Evolutionary conservation across 768 basidiomycete species (phyloP).

Genomic region (Tricholoma terreum): DNA sequence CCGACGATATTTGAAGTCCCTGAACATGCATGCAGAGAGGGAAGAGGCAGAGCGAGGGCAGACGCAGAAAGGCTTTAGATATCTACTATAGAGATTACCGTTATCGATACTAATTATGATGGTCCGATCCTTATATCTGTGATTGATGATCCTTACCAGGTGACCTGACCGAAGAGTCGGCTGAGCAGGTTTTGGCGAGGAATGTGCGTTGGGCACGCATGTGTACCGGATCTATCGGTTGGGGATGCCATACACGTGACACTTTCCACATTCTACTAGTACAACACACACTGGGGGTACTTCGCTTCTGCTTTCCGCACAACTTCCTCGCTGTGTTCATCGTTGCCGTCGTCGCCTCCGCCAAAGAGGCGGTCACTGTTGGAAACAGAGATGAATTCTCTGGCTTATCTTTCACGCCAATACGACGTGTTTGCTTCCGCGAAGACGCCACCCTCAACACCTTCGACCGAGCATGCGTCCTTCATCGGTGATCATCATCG

Average conservation of each 20-base stretch:
- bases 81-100: slow-evolving; percentile 35
- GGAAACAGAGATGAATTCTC: slow-evolving; percentile 64
- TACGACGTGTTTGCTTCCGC: slow-evolving; percentile 72
- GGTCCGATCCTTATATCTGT: too few species aligned
- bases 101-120: too few species aligned
- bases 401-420: slow-evolving; percentile 77
- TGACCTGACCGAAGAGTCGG: too few species aligned
- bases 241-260: slow-evolving; percentile 1
- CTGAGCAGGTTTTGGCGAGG: too few species aligned
- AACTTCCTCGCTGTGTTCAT: not conserved
- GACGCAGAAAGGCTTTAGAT: slow-evolving; percentile 43
- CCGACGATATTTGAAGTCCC: slow-evolving; percentile 33
- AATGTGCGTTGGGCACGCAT: not conserved
- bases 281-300: too few species aligned
- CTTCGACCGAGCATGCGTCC: slow-evolving; percentile 35
- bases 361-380: slow-evolving; percentile 5
- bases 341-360: not conserved
- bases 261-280: not conserved
- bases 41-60: slow-evolving; percentile 13
- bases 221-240: not conserved
- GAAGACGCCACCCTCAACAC: slow-evolving; percentile 57
- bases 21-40: slow-evolving; percentile 44
- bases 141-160: too few species aligned
- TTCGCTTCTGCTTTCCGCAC: not conserved
- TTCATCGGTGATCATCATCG: slow-evolving; percentile 25